Evolutionary conservation across 1,284 basidiomycete genomes (phyloP), one percentile per base, ranked within the genome.

Genomic region (Sanghuangporus baumii): DNA sequence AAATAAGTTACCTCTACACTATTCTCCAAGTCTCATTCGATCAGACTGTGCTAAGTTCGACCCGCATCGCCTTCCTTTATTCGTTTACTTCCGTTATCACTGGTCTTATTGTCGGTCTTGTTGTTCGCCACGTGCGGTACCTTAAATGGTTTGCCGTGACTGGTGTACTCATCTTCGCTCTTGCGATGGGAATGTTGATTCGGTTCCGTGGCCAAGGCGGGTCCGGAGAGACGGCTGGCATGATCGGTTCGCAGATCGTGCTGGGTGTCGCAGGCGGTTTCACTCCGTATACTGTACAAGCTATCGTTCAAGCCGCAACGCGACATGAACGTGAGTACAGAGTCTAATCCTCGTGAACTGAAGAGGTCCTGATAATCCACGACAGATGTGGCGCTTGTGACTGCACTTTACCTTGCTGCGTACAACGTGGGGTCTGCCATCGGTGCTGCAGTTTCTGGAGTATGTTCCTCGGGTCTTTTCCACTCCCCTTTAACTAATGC

Each of bases 101-200:
- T 46, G 76, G 76, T 43, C 62, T 74, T 57, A 51, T 57, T n/a
- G 66, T 76, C 51, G 74, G 75, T 54, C 46, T 75, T 51, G 66
- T 75, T 20, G 71, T 74, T 36, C 71, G 73, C 66, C 64, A 69
- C 55, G 69, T 76, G 34, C 69, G 73, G 38, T 71, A 73, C 52
- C 66, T 77, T 65, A 77, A 78, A 68, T 71, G 66, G 37, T 74
- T 76, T 67, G 71, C 74, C 65, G 69, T 77, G 36, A 63, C 69
- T 47, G 69, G 70, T 55, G 67, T 73, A 14, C 69, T 70, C 40
- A 63, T 76, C 43, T 75, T 73, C 71, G 66, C 72, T 43, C 63
- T 78, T 36, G 74, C 74, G 7, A 76, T 77, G 62, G 77, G 77
- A 36, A 67, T 79, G 1, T 68, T 79, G 36, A 73, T 77, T 62